Conservation (phyloP, 768 basidiomycete species). For the Russula olivacea region DNA sequence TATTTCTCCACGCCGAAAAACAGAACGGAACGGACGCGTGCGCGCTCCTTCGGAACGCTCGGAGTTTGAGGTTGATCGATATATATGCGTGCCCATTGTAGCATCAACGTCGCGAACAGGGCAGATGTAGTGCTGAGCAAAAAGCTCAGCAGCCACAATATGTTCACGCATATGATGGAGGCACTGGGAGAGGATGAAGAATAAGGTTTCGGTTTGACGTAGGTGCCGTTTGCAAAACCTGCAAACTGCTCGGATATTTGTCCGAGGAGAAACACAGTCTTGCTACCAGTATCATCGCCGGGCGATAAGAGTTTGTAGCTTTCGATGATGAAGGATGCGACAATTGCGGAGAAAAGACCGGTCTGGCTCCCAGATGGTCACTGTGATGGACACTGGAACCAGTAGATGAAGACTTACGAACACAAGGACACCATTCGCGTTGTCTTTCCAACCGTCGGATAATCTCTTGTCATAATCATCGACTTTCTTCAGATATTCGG, state of each 20-base stretch:
- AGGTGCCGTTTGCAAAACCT: conserved; percentile 3
- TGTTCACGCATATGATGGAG: conserved; percentile 12
- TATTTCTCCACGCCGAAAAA: conserved; percentile 14
- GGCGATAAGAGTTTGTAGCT: conserved; percentile 21
- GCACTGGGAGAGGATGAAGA: neutral
- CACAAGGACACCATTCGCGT: conserved; percentile 16
- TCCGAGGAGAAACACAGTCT: conserved; percentile 6
- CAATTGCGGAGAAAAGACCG: conserved; percentile 26
- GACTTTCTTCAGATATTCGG: conserved; percentile 9
- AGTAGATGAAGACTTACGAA: conserved; percentile 19
- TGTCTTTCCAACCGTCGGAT: conserved; percentile 18
- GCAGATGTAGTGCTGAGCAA: conserved; percentile 15
- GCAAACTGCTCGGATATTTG: conserved; percentile 15
- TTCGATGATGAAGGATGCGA: conserved; percentile 24
- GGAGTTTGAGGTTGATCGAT: conserved; percentile 19
- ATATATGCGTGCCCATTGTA: conserved; percentile 18
- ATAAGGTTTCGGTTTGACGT: neutral
- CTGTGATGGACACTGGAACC: neutral
- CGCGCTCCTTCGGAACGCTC: conserved; percentile 4
- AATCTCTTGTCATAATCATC: conserved; percentile 9
- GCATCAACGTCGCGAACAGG: conserved; percentile 16
- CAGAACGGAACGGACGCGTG: conserved; percentile 14
- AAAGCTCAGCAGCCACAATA: conserved; percentile 18
- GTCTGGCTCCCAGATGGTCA: conserved; percentile 9
- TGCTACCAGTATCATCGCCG: neutral